A percentile compares a stretch with the other conserved stretches of the same genome.
phyloP scores from a whole-genome alignment of 495 filamentous ascomycete species.

The Podospora bellae-mahoneyi region DNA sequence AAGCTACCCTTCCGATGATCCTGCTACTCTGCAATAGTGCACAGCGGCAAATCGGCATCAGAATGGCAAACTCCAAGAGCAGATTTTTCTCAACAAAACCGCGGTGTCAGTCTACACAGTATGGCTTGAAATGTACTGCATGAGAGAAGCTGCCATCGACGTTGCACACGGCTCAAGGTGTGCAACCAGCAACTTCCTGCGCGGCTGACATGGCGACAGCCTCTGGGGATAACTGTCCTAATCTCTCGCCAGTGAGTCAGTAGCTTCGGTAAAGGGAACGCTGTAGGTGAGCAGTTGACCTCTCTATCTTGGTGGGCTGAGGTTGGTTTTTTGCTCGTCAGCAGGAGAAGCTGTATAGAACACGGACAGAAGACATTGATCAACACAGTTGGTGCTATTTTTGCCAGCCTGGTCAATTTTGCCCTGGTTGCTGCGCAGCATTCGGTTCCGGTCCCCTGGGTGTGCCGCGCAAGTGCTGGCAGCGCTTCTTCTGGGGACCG shows the following conservation, averaged over 20 bases:
- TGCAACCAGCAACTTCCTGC: not conserved
- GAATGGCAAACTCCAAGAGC: not conserved
- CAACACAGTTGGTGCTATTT: conserved; percentile 13
- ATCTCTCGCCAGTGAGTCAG: conserved; percentile 1
- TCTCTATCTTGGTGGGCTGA: conserved; percentile 4
- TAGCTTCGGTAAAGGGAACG: not conserved
- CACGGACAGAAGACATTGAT: conserved; percentile 5
- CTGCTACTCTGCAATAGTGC: not conserved
- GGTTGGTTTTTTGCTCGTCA: conserved; percentile 1
- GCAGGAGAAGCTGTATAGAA: not conserved
- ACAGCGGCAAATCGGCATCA: not conserved
- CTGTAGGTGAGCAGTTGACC: not conserved
- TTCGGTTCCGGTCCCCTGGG: conserved; percentile 23
- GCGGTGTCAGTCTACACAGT: not conserved
- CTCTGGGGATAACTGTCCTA: conserved; percentile 1
- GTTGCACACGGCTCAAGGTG: not conserved
- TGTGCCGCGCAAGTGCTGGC: conserved; percentile 13
- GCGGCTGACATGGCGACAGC: not conserved
- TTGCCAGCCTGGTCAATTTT: conserved; percentile 5
- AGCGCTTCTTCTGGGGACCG: conserved; percentile 2
- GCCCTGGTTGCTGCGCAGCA: conserved; percentile 2
- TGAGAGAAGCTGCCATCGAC: not conserved
- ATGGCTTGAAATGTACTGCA: not conserved
- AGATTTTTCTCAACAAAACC: not conserved
- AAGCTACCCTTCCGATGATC: conserved; percentile 3